phyloP scores from a whole-genome alignment of 2,329 filamentous ascomycete species.

The Fusarium multiceps region DNA sequence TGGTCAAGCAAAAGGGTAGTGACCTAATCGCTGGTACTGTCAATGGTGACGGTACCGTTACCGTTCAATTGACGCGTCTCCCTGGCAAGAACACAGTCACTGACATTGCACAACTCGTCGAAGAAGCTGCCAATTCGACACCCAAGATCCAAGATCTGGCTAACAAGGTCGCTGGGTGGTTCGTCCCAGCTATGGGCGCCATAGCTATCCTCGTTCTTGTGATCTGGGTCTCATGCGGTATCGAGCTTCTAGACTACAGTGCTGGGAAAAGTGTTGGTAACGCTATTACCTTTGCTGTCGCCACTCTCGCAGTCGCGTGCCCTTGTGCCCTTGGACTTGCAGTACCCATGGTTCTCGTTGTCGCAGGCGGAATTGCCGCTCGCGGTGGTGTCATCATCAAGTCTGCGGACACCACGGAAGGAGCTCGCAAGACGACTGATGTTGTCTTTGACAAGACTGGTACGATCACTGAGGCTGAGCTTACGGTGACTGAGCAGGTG shows the following conservation, averaged over 20 bases:
- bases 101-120: conserved; percentile 68
- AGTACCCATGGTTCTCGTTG: conserved; percentile 74
- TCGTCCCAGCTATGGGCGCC: conserved; percentile 66
- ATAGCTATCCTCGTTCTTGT: conserved; percentile 58
- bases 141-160: conserved; percentile 68
- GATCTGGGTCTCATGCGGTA: conserved; percentile 6
- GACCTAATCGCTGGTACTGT: conserved; percentile 12
- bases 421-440: conserved; percentile 64
- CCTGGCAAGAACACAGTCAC: conserved; percentile 68
- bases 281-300: conserved; percentile 52
- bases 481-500: conserved; percentile 24
- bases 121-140: conserved; percentile 69
- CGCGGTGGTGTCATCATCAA: conserved; percentile 71
- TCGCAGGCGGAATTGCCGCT: conserved; percentile 69
- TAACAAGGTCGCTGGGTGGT: conserved; percentile 67
- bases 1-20: conserved; percentile 7
- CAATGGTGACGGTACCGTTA: conserved; percentile 59
- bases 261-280: conserved; percentile 43
- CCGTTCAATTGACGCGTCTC: conserved; percentile 62
- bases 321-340: conserved; percentile 74
- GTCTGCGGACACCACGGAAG: conserved; percentile 65
- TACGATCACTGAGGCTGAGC: conserved; percentile 65
- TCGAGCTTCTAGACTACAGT: conserved; percentile 52
- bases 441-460: conserved; percentile 76
- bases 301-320: conserved; percentile 71